phyloP scores from a whole-genome alignment of 2,329 filamentous ascomycete species.

The Colletotrichum godetiae region DNA sequence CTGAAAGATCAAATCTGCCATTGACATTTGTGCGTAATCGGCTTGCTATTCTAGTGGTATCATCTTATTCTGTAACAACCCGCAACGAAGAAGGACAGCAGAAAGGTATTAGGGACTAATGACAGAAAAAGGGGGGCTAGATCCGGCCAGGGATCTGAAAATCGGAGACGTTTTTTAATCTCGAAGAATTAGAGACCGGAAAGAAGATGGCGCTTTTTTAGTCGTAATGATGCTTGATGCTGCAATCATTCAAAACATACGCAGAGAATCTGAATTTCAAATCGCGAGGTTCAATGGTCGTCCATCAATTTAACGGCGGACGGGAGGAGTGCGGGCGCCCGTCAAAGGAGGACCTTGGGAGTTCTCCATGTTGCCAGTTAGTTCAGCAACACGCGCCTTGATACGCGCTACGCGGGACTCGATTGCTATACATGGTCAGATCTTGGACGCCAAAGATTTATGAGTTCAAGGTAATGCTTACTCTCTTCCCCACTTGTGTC shows the following conservation, averaged over 20 bases:
- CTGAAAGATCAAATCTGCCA: slow-evolving; percentile 4
- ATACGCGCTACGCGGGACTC: slow-evolving; percentile 97
- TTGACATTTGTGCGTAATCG: slow-evolving; percentile 29
- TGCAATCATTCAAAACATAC: slow-evolving; percentile 10
- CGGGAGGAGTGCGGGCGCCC: slow-evolving; percentile 32
- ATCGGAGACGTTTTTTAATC: slow-evolving; percentile 2
- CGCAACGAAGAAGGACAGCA: slow-evolving; percentile 30
- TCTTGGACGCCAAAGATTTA: neutral
- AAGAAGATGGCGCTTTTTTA: slow-evolving; percentile 1
- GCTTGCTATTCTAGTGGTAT: slow-evolving; percentile 39
- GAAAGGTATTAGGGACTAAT: slow-evolving; percentile 28
- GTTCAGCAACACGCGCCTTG: slow-evolving; percentile 94
- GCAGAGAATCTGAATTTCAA: neutral
- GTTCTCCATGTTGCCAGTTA: slow-evolving; percentile 86
- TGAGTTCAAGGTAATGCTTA: slow-evolving; percentile 60
- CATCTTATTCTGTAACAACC: slow-evolving; percentile 35
- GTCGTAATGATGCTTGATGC: slow-evolving; percentile 2
- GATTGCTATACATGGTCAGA: slow-evolving; percentile 73
- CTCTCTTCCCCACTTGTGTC: slow-evolving; percentile 97
- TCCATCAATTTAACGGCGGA: slow-evolving; percentile 25
- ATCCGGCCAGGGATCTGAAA: slow-evolving; percentile 18
- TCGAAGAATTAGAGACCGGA: slow-evolving; percentile 22
- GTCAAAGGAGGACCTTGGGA: slow-evolving; percentile 47
- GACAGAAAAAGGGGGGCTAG: slow-evolving; percentile 5
- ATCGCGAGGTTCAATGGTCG: neutral